phyloP scores from a whole-genome alignment of 2,329 filamentous ascomycete species.

The Hymenoscyphus scutula region DNA sequence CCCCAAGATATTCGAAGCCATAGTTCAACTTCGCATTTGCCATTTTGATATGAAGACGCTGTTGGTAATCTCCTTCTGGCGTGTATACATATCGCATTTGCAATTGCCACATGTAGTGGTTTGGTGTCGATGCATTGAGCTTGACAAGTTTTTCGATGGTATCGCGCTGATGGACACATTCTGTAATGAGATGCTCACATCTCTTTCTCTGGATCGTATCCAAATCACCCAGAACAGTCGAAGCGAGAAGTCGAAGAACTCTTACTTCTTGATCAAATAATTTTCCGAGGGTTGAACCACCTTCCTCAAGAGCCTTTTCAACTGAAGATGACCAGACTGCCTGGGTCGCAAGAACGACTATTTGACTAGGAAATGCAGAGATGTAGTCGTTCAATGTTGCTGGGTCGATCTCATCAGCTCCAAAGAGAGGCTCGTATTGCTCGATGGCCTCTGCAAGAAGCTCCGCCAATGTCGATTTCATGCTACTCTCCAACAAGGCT shows the following conservation, averaged over 20 bases:
- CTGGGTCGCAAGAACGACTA: slow-evolving; percentile 92
- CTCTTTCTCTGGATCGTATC: slow-evolving; percentile 87
- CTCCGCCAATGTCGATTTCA: slow-evolving; percentile 93
- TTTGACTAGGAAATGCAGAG: slow-evolving; percentile 81
- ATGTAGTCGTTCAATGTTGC: slow-evolving; percentile 77
- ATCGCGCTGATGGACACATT: slow-evolving; percentile 97
- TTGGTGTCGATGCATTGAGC: slow-evolving; percentile 69
- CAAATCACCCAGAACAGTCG: slow-evolving; percentile 86
- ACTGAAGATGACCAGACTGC: slow-evolving; percentile 90
- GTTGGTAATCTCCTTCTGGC: slow-evolving; percentile 73
- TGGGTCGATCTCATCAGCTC: slow-evolving; percentile 66
- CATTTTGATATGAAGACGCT: slow-evolving; percentile 89
- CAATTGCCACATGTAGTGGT: slow-evolving; percentile 87
- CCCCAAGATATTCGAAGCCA: slow-evolving; percentile 96
- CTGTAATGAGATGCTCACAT: slow-evolving; percentile 97
- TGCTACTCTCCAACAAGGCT: slow-evolving; percentile 84
- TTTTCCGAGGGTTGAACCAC: slow-evolving; percentile 64
- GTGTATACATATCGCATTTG: slow-evolving; percentile 96
- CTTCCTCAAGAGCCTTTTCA: slow-evolving; percentile 70
- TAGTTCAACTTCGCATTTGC: slow-evolving; percentile 94
- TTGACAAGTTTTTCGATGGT: slow-evolving; percentile 82
- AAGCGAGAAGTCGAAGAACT: slow-evolving; percentile 79
- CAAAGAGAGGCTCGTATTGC: slow-evolving; percentile 77
- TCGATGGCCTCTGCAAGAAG: slow-evolving; percentile 82
- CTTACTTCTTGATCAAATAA: slow-evolving; percentile 82